Percentiles rank a stretch among this genome's conserved stretches.
phyloP scores from a whole-genome alignment of 805 yeast species.

The Saccharomyces jurei region DNA sequence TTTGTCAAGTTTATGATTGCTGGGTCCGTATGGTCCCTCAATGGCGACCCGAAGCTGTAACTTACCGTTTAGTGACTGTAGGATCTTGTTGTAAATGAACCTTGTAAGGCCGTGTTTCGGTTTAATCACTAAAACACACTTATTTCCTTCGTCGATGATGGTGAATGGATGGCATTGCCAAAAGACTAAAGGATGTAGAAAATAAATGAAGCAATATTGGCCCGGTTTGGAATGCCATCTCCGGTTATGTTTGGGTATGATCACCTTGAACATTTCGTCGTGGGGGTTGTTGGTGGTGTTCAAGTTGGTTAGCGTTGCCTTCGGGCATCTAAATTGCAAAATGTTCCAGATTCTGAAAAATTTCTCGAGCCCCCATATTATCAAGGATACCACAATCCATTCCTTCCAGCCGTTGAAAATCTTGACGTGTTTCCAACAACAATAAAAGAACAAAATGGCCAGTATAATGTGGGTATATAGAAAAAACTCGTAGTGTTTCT shows the following conservation, averaged over 20 bases:
- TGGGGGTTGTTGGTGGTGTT: background rate
- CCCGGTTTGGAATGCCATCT: conserved; percentile 39
- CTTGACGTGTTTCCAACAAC: conserved; percentile 41
- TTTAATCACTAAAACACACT: conserved; percentile 35
- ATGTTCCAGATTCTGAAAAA: conserved; percentile 31
- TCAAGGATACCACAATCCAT: conserved; percentile 33
- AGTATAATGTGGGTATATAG: conserved; percentile 37
- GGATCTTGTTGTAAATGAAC: conserved; percentile 26
- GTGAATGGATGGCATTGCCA: conserved; percentile 58
- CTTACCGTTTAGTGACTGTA: conserved; percentile 25
- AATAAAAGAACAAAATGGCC: conserved; percentile 35
- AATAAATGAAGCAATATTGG: conserved; percentile 39
- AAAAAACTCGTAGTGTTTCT: conserved; percentile 38
- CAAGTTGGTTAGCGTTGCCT: conserved; percentile 13
- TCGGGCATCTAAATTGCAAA: conserved; percentile 14
- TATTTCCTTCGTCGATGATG: conserved; percentile 34
- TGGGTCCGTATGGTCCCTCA: conserved; percentile 72
- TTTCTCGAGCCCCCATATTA: conserved; percentile 38
- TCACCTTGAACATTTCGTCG: conserved; percentile 14
- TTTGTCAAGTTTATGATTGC: conserved; percentile 31
- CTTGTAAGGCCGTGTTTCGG: conserved; percentile 43
- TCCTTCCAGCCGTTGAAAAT: conserved; percentile 36
- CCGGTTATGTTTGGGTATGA: conserved; percentile 9
- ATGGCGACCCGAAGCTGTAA: conserved; percentile 33
- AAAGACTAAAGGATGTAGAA: conserved; percentile 38